These are phyloP conservation scores for Takakia lepidozioides DNA, from an alignment of 225 moss, liverwort and hornwort genomes.

Conservation along the genomic window DNA sequence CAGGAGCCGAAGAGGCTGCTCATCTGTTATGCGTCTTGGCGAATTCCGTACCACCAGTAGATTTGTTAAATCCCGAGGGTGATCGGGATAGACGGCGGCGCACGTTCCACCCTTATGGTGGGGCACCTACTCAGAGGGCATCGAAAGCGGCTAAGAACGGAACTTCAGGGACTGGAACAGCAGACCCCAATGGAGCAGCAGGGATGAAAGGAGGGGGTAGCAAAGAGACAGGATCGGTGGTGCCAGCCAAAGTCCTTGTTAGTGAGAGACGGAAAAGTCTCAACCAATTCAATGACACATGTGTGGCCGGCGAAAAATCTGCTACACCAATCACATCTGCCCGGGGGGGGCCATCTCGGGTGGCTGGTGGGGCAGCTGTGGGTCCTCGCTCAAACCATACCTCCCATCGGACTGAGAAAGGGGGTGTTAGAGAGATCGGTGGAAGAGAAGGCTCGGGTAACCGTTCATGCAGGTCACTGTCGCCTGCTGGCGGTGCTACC, in stretches of 20 bases:
- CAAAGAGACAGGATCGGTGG: constrained; percentile 18
- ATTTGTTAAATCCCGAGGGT: constrained; percentile 14
- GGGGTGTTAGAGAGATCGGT: background rate
- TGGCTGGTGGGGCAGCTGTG: constrained; percentile 1
- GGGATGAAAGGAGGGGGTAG: constrained; percentile 19
- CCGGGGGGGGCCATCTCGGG: constrained; percentile 1
- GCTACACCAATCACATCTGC: background rate
- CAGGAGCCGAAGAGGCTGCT: constrained; percentile 22
- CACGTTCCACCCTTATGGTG: constrained; percentile 34
- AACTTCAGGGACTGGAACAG: constrained; percentile 9
- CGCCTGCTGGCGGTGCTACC: constrained; percentile 1
- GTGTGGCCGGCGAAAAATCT: background rate
- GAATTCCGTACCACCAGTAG: constrained; percentile 7
- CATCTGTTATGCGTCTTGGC: constrained; percentile 13
- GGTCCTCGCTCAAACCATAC: constrained; percentile 4
- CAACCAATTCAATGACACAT: constrained; percentile 42
- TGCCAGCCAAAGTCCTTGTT: constrained; percentile 20
- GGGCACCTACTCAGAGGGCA: constrained; percentile 31
- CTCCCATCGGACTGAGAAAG: constrained; percentile 2
- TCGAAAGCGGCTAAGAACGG: constrained; percentile 26
- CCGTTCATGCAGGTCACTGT: background rate
- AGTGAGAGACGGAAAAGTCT: constrained; percentile 49
- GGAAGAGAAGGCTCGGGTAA: constrained; percentile 1
- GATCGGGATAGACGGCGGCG: constrained; percentile 26
- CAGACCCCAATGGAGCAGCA: constrained; percentile 6